These are phyloP conservation scores for Saksenaea vasiformis DNA, from an alignment of 371 early-diverging fungal species.

Conservation along the genomic window DNA sequence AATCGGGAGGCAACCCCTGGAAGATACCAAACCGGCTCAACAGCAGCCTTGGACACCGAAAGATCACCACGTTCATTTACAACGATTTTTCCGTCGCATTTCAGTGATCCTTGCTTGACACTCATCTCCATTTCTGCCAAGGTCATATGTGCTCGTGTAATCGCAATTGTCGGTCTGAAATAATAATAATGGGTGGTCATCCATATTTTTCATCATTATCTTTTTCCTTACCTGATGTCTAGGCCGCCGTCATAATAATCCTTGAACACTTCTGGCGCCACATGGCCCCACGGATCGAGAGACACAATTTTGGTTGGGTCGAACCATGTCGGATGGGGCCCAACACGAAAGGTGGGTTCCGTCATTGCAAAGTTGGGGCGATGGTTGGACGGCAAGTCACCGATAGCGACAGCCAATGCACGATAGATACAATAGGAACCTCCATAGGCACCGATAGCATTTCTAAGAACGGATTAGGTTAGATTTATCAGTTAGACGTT, in stretches of 20 bases:
- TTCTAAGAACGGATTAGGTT: conserved; percentile 45
- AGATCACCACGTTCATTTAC: conserved; percentile 80
- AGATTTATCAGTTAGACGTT: conserved; percentile 11
- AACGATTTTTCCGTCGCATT: conserved; percentile 84
- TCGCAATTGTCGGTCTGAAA: conserved; percentile 86
- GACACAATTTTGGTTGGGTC: conserved; percentile 93
- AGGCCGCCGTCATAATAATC: conserved; percentile 70
- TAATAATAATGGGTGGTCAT: not conserved
- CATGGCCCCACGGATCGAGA: conserved; percentile 93
- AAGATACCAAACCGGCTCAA: conserved; percentile 97
- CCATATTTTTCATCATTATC: not conserved
- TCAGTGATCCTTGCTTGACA: conserved; percentile 64
- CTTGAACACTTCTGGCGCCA: conserved; percentile 64
- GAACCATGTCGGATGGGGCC: conserved; percentile 85
- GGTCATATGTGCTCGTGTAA: conserved; percentile 94
- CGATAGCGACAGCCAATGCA: conserved; percentile 90
- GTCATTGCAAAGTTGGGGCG: conserved; percentile 90
- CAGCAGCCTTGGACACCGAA: conserved; percentile 91
- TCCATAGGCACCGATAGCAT: conserved; percentile 94
- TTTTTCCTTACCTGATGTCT: conserved; percentile 69
- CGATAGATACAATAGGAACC: conserved; percentile 94
- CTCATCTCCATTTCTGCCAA: conserved; percentile 87
- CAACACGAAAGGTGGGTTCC: conserved; percentile 83
- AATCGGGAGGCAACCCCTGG: conserved; percentile 93
- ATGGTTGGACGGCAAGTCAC: conserved; percentile 83